phyloP scores from a whole-genome alignment of 352 stramenopile species.

The Phytophthora hybrid region DNA sequence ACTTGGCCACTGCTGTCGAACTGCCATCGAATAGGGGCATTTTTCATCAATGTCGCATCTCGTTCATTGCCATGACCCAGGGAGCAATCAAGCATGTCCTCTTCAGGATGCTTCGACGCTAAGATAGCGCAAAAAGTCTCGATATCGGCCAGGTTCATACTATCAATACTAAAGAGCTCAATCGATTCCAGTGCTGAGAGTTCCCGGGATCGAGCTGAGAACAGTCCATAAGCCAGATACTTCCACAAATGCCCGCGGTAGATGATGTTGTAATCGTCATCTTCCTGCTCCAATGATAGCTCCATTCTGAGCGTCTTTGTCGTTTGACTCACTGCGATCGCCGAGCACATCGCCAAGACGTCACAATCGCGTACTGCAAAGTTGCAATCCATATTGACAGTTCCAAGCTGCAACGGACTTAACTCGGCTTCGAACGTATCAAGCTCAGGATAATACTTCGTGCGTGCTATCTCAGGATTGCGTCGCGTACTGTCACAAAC shows the following conservation, averaged over 20 bases:
- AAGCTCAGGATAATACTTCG: neutral
- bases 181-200: neutral
- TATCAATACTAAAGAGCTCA: neutral
- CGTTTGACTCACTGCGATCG: neutral
- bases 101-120: neutral
- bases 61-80: neutral
- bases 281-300: neutral
- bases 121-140: neutral
- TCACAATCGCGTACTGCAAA: neutral
- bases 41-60: neutral
- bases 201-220: neutral
- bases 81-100: neutral
- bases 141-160: neutral
- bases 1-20: neutral
- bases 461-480: neutral
- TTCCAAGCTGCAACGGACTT: neutral
- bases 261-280: neutral
- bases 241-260: slow-evolving; percentile 1
- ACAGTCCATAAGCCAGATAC: neutral
- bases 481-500: neutral
- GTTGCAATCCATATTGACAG: neutral
- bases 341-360: neutral
- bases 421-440: neutral
- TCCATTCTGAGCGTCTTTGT: neutral
- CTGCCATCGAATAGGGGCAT: neutral